Conservation (phyloP, 2,329 filamentous ascomycete genomes). For the Microthyrium microscopicum region DNA sequence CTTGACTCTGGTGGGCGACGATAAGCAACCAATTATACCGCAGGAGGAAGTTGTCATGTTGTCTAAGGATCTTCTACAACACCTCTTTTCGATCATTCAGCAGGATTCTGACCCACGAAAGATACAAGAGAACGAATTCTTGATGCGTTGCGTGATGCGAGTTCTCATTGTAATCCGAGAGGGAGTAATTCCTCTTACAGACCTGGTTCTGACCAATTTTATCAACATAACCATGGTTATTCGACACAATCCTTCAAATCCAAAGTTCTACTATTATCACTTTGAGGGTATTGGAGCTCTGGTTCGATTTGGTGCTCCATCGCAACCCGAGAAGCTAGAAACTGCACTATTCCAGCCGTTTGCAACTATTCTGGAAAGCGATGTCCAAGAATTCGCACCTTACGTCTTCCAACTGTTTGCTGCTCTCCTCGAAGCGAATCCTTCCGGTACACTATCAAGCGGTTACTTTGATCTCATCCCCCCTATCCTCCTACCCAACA, state of each 20-base stretch:
- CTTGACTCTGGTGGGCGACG: conserved; percentile 63
- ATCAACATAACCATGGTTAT: conserved; percentile 84
- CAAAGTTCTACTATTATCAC: conserved; percentile 95
- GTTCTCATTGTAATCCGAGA: conserved; percentile 90
- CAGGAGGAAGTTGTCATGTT: conserved; percentile 63
- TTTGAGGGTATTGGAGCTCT: conserved; percentile 89
- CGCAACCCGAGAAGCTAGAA: conserved; percentile 59
- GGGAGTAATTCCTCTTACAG: conserved; percentile 54
- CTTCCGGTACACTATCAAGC: conserved; percentile 57
- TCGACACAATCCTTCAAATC: conserved; percentile 89
- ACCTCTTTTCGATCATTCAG: conserved; percentile 83
- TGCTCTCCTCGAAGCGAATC: conserved; percentile 74
- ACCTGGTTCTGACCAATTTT: conserved; percentile 67
- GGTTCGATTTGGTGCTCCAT: conserved; percentile 56
- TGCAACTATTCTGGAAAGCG: conserved; percentile 59
- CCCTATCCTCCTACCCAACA: conserved; percentile 60
- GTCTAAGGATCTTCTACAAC: conserved; percentile 70
- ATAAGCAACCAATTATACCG: conserved; percentile 58
- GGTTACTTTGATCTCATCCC: conserved; percentile 67
- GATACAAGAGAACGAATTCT: conserved; percentile 94
- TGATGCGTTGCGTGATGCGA: conserved; percentile 98
- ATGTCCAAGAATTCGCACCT: conserved; percentile 85
- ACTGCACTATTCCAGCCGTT: conserved; percentile 70
- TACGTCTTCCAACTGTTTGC: conserved; percentile 95
- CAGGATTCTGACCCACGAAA: conserved; percentile 73